A percentile compares a stretch with the other conserved stretches of the same genome.
Conservation (phyloP, 2,329 filamentous ascomycete genomes). For the Clonostachys chloroleuca region DNA sequence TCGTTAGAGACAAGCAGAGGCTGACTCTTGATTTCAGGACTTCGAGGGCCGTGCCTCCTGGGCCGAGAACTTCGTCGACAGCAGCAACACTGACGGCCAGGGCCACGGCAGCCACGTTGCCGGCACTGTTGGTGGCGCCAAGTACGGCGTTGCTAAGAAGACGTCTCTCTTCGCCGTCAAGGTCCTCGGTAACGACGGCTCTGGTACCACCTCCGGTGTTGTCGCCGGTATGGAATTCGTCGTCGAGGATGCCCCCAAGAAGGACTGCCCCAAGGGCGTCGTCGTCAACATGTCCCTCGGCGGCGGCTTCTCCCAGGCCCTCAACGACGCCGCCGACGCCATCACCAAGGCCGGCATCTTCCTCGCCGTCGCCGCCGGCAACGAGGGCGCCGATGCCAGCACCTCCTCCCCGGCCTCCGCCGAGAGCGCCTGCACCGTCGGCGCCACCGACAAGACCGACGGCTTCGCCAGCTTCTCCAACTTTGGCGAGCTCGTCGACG, state of each 20-base stretch:
- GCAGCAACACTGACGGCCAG: constrained; percentile 23
- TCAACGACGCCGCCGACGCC: constrained; percentile 45
- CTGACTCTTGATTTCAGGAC: constrained; percentile 13
- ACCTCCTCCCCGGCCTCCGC: constrained; percentile 43
- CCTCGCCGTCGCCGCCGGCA: constrained; percentile 52
- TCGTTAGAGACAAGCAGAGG: no score
- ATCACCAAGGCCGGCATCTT: constrained; percentile 42
- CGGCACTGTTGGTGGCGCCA: constrained; percentile 36
- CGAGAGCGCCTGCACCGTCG: constrained; percentile 46
- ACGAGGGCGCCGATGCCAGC: constrained; percentile 36
- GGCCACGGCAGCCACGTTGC: constrained; percentile 45
- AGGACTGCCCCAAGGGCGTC: constrained; percentile 32
- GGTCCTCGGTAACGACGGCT: constrained; percentile 30
- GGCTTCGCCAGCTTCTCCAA: constrained; percentile 44
- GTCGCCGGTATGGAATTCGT: constrained; percentile 39
- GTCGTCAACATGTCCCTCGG: constrained; percentile 57
- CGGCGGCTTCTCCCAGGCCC: constrained; percentile 33
- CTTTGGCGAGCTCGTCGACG: constrained; percentile 42
- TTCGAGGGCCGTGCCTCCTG: constrained; percentile 35
- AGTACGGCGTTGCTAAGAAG: constrained; percentile 41
- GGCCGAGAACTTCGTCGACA: constrained; percentile 23
- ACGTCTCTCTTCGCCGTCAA: constrained; percentile 37
- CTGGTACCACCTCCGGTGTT: constrained; percentile 31
- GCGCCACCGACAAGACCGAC: constrained; percentile 35
- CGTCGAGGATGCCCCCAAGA: constrained; percentile 22